Percentiles rank a stretch among this genome's conserved stretches.
Evolutionary conservation across 2,329 filamentous ascomycete genomes (phyloP).

Genomic region (Byssothecium circinans): DNA sequence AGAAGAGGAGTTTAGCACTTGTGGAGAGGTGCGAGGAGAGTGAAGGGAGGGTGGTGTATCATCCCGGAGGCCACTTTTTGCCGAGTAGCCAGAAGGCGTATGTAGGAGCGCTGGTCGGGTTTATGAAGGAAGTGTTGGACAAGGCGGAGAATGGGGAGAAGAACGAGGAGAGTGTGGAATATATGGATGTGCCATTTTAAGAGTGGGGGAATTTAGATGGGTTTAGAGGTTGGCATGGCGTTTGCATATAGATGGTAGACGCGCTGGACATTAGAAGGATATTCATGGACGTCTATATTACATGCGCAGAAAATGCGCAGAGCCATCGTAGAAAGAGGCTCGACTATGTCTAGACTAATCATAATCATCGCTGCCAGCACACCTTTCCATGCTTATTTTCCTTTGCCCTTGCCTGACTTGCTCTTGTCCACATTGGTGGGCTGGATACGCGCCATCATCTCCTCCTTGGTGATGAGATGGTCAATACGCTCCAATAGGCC

Average conservation of each 20-base stretch:
- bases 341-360: conserved; percentile 37
- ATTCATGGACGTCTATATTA: conserved; percentile 36
- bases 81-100: conserved; percentile 77
- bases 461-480: conserved; percentile 98
- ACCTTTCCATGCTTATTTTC: conserved; percentile 21
- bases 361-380: conserved; percentile 14
- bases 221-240: conserved; percentile 18
- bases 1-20: conserved; percentile 67
- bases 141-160: conserved; percentile 36
- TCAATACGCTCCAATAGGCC: conserved; percentile 88
- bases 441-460: conserved; percentile 99
- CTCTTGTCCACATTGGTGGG: conserved; percentile 56
- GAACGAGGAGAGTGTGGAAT: conserved; percentile 59
- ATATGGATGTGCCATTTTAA: conserved; percentile 71
- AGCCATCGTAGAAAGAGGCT: conserved; percentile 27
- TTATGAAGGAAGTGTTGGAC: conserved; percentile 61
- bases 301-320: conserved; percentile 36
- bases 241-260: conserved; percentile 16
- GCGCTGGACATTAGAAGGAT: conserved; percentile 3
- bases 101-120: conserved; percentile 73
- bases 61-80: conserved; percentile 89
- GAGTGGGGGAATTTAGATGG: background rate
- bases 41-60: conserved; percentile 62
- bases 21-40: conserved; percentile 63
- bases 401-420: conserved; percentile 42